Percentiles rank a stretch among this genome's conserved stretches.
phyloP scores from a whole-genome alignment of 805 yeast genomes.

The Starmerella bombi region DNA sequence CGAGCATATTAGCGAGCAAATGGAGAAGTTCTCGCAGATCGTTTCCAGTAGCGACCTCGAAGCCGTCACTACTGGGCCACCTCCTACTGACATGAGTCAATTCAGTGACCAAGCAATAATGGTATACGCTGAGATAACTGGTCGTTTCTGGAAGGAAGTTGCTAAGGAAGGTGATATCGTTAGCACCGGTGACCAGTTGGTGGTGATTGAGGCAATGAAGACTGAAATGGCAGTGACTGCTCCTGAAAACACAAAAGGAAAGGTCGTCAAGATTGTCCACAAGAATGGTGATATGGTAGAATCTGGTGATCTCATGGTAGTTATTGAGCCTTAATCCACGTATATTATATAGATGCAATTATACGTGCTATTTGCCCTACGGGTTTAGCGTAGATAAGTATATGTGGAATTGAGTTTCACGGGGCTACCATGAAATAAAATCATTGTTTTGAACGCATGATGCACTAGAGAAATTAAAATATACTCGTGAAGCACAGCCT shows the following conservation, averaged over 20 bases:
- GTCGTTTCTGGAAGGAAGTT: constrained; percentile 85
- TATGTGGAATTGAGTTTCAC: too few relatives aligned
- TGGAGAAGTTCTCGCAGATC: constrained; percentile 72
- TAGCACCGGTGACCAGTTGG: constrained; percentile 58
- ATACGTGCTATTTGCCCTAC: too few relatives aligned
- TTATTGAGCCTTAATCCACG: constrained; percentile 35
- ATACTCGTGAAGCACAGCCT: too few relatives aligned
- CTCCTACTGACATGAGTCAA: constrained; percentile 34
- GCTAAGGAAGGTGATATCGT: constrained; percentile 69
- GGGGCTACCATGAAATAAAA: too few relatives aligned
- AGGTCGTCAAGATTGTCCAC: constrained; percentile 36
- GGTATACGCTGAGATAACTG: constrained; percentile 91
- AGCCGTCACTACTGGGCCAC: constrained; percentile 21
- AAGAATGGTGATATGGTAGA: constrained; percentile 92
- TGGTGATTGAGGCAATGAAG: constrained; percentile 96
- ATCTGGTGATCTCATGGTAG: constrained; percentile 90
- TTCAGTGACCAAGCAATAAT: constrained; percentile 68
- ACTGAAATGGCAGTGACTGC: constrained; percentile 87
- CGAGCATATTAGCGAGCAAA: constrained; percentile 49
- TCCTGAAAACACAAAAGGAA: constrained; percentile 30
- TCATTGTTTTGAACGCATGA: too few relatives aligned
- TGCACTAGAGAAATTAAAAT: too few relatives aligned
- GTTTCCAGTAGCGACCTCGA: constrained; percentile 38
- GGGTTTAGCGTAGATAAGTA: too few relatives aligned
- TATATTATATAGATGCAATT: not conserved